These are phyloP conservation scores for Psilocybe cyanescens DNA, from an alignment of 768 basidiomycete species.

Conservation along the genomic window DNA sequence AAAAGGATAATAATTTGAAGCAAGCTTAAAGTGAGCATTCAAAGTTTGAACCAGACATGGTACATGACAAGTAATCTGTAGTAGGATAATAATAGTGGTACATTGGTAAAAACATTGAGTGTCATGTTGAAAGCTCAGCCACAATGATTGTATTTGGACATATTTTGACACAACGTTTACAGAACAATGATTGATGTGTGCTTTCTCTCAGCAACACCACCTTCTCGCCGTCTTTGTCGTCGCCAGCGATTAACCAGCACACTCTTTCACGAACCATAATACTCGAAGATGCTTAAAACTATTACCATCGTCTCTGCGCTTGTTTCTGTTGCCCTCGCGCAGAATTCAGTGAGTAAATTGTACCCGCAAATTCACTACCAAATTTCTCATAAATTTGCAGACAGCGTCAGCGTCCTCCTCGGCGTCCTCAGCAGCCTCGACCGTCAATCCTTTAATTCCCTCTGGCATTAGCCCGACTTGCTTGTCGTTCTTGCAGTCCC, in stretches of 20 bases:
- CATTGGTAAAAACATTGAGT: neutral
- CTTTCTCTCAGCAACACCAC: constrained; percentile 21
- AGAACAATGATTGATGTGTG: constrained; percentile 25
- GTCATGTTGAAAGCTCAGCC: constrained; percentile 17
- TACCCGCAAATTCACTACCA: neutral
- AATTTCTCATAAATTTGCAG: constrained; percentile 7
- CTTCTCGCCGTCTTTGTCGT: constrained; percentile 27
- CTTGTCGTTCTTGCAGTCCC: constrained; percentile 54
- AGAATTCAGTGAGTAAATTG: constrained; percentile 41
- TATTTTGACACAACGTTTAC: constrained; percentile 30
- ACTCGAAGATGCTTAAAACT: constrained; percentile 50
- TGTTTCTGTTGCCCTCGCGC: constrained; percentile 53
- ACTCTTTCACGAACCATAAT: constrained; percentile 42
- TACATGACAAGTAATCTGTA: too few relatives aligned
- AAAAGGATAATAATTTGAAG: too few relatives aligned
- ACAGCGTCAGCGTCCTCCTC: constrained; percentile 19
- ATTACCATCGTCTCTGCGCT: constrained; percentile 56
- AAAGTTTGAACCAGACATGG: too few relatives aligned
- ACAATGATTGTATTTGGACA: constrained; percentile 27
- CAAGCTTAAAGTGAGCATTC: too few relatives aligned
- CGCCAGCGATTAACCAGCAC: constrained; percentile 50
- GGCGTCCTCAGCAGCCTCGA: constrained; percentile 18
- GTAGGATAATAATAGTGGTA: neutral
- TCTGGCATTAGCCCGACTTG: constrained; percentile 60
- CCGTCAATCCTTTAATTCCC: constrained; percentile 66